Base-by-base conservation (phyloP, 106 monocot genomes). In the Platanthera zijinensis region DNA sequence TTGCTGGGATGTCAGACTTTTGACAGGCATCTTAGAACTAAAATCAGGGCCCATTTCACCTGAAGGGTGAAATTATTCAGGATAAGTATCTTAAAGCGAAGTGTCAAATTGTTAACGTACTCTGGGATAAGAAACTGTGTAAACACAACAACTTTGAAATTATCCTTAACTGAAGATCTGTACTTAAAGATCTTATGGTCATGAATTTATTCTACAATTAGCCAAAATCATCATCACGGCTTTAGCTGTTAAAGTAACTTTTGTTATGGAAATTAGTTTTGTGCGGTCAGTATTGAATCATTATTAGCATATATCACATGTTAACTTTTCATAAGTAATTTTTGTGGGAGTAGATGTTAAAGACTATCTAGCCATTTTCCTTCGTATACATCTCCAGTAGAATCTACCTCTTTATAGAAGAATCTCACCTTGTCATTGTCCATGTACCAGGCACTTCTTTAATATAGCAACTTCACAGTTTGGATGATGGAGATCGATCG, bases 21-120 rank as follows among this genome's bases (percentile, higher is more conserved):
- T 97, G 48, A 94, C 87, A 73, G 83, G 2, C 89, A 89, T 97
- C 78, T 89, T 94, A 69, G 86, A 80, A 79, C 82, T 88, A 78
- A 97, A 97, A 75, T 97, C 97, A 54, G 89, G 87, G 18, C 97
- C 97, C 97, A 97, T 97, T 83, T 97, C 97, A 52, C 89, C 97
- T 97, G 79, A 30, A 74, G 53, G 51, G 71, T 13, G 77, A 39
- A 82, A 71, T 0, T 52, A 22, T n/a, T 5, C n/a, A 50, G 18
- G 46, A n/a, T 48, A 57, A 48, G 51, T 52, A 62, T 10, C 53
- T 69, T 11, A 52, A 49, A 72, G 0, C 3, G 18, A 25, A 80
- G 21, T 25, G 8, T 76, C 66, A 66, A 66, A 66, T 30, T 66
- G 66, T 66, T 66, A 8, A 10, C 32, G 66, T 32, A 30, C 10